These are phyloP conservation scores for Mrakia hoshinonis DNA, from an alignment of 768 basidiomycete genomes.

Conservation along the genomic window DNA sequence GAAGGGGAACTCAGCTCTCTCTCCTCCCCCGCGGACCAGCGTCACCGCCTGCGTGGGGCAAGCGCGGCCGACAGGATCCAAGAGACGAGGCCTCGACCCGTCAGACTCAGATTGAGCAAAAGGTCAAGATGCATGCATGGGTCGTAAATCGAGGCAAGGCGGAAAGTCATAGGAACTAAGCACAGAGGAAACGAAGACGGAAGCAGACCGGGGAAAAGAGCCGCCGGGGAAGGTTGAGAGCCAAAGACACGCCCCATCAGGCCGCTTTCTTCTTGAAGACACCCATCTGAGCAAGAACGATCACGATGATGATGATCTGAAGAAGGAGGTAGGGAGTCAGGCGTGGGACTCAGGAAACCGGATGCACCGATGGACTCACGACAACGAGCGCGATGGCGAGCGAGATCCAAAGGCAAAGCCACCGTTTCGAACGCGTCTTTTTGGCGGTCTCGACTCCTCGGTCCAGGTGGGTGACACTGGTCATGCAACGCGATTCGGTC, in stretches of 20 bases:
- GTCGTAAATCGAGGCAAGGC: not conserved
- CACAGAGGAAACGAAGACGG: not conserved
- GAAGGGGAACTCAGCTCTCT: not conserved
- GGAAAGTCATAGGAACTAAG: too few relatives aligned
- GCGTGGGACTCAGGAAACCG: too few relatives aligned
- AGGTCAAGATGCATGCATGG: too few relatives aligned
- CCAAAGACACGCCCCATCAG: too few relatives aligned
- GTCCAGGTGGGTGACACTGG: not conserved
- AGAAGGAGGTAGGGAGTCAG: too few relatives aligned
- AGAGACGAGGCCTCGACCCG: too few relatives aligned
- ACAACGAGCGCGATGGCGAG: not conserved
- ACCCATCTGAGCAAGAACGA: constrained; percentile 1
- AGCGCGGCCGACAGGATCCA: too few relatives aligned
- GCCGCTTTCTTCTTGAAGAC: not conserved
- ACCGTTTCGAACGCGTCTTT: constrained; percentile 11
- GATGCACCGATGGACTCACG: not conserved
- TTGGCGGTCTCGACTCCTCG: constrained; percentile 8
- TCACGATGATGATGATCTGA: not conserved
- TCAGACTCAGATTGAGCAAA: too few relatives aligned
- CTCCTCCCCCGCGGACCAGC: too few relatives aligned
- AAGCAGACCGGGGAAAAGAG: too few relatives aligned
- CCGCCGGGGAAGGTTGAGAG: not conserved
- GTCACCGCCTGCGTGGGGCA: too few relatives aligned
- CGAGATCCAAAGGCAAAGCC: not conserved
- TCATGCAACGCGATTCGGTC: not conserved